Base-by-base conservation (phyloP, 257 asterid species). In the Solanum tarapatanum region DNA sequence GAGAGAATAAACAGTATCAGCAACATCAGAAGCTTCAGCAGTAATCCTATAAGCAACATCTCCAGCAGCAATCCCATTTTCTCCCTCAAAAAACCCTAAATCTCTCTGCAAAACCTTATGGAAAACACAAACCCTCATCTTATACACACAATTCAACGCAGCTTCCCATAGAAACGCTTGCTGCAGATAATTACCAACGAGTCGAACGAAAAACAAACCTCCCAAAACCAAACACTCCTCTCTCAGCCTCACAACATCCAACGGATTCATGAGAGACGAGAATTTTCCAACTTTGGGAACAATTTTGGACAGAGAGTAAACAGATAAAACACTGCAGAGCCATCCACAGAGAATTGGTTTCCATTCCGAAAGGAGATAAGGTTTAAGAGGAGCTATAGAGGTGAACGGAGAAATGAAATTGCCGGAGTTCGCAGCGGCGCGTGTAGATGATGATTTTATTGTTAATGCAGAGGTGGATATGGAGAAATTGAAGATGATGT, bases 141-240 rank as follows among this genome's bases (percentile, higher is more conserved):
- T 86, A 86, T 89, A 93, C 77, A 87, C 95, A 69, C 94, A 96
- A 62, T 91, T 93, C 95, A 96, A 72, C 16, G 99, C 95, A 1
- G 98, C 98, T 37, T 93, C 98, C 99, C 98, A 96, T 43, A 95
- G 84, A 86, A 91, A 92, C 37, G 90, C 94, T 91, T 96, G 98
- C 90, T 95, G 98, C 91, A 94, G 66, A 89, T 94, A 95, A 87
- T 74, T 93, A 36, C 95, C 92, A n/a, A 91, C 60, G 7, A 90
- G 90, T 58, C 98, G 92, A 32, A 91, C 90, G 88, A 92, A 79
- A 83, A 92, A 88, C 28, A 94, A 89, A 55, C 75, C 77, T 73
- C 94, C 96, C 86, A 96, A 86, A 3, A 88, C 77, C 88, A 92
- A 82, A 37, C 88, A 90, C 83, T 94, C 96, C 69, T 77, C 88